Evolutionary conservation across 192 early-diverging fungal genomes (phyloP), one percentile per base, ranked within the genome.

Genomic region (Physocladia obscura): DNA sequence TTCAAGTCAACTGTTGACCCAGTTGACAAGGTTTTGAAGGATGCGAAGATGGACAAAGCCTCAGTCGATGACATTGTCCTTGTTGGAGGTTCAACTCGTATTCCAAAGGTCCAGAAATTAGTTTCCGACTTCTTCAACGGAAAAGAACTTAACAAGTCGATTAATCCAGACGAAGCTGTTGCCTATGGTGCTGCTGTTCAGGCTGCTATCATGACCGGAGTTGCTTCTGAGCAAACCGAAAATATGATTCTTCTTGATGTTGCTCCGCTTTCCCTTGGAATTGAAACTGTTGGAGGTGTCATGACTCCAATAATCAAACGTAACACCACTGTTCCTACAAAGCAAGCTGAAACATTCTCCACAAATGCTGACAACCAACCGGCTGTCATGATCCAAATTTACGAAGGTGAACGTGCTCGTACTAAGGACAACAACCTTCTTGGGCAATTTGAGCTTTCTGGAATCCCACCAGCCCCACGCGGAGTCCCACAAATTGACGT

Each of bases 121-220:
- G 89, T 98, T 75, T 90, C 92, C 37, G 94, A 96, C 87, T 96
- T 89, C 89, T 98, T 98, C 84, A 95, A 94, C 89, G 94, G 94
- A 74, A 98, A 98, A 89, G 92, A 98, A 86, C 94, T 92, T 77
- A 94, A 95, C 91, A 94, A 92, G 88, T 94, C 93, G 64, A 95
- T 97, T 82, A 97, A 98, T 89, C 96, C 94, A 72, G 94, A 98
- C 82, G 94, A 98, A 83, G 94, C 94, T 59, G 96, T 97, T 68
- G 96, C 96, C 73, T 97, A 95, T 77, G 96, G 96, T 84, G 96
- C 96, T 58, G 94, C 94, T 75, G 94, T 97, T 77, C 96, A 96
- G 85, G 96, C 94, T 62, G 93, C 94, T 59, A 97, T 98, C 70
- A 85, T 98, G 71, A 90, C 94, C 49, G 96, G 96, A 76, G 94